Evolutionary conservation across 805 yeast species (phyloP).

Genomic region (Hagleromyces aurorensis): DNA sequence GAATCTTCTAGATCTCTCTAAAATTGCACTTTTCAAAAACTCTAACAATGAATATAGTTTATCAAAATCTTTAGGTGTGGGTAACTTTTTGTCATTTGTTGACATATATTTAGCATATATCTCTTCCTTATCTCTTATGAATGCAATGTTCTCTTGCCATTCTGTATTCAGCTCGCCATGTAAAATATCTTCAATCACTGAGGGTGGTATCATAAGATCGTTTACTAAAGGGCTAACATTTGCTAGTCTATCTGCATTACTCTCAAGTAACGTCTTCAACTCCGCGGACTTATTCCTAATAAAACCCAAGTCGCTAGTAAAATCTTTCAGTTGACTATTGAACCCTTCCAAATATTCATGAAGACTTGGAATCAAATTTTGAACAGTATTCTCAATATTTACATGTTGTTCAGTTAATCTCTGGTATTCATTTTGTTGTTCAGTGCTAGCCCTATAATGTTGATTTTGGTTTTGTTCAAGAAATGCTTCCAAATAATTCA

Average conservation of each 20-base stretch:
- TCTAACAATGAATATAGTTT: conserved; percentile 29
- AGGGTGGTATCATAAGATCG: conserved; percentile 70
- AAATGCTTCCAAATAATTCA: conserved; percentile 5
- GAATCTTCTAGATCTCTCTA: conserved; percentile 70
- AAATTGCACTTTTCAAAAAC: conserved; percentile 49
- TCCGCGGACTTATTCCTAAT: conserved; percentile 47
- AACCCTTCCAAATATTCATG: conserved; percentile 47
- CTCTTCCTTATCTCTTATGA: conserved; percentile 49
- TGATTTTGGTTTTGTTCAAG: conserved; percentile 8
- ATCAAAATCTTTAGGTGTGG: conserved; percentile 25
- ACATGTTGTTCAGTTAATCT: conserved; percentile 14
- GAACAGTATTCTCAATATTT: conserved; percentile 17
- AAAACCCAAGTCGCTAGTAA: conserved; percentile 54
- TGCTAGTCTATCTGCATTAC: conserved; percentile 41
- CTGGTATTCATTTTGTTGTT: conserved; percentile 14
- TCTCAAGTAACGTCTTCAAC: conserved; percentile 40
- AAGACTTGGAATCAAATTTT: conserved; percentile 37
- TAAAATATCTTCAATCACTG: conserved; percentile 48
- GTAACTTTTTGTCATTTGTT: conserved; percentile 6
- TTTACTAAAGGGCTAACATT: conserved; percentile 67
- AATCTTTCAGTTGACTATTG: conserved; percentile 45
- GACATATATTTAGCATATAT: conserved; percentile 44
- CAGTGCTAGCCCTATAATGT: conserved; percentile 8
- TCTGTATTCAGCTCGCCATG: conserved; percentile 46
- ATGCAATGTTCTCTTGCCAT: conserved; percentile 62